These are phyloP conservation scores for Penicillium salamii DNA, from an alignment of 495 filamentous ascomycete genomes.

Conservation along the genomic window DNA sequence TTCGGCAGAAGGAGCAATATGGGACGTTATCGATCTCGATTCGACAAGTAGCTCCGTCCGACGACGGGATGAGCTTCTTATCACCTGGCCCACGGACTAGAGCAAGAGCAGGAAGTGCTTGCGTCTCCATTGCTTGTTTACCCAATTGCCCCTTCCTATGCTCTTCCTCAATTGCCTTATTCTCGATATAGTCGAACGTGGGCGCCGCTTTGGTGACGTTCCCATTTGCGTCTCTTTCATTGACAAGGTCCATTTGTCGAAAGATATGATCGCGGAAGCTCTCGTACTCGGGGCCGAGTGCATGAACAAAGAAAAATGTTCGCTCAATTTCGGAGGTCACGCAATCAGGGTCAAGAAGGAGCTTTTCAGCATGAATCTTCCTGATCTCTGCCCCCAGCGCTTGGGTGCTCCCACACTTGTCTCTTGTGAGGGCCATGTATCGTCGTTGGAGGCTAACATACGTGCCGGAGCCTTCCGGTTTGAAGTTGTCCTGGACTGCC, in stretches of 20 bases:
- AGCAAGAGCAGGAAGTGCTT: slow-evolving; percentile 11
- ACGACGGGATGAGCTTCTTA: slow-evolving; percentile 7
- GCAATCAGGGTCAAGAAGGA: slow-evolving; percentile 11
- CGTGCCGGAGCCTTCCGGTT: slow-evolving; percentile 10
- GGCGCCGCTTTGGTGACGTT: slow-evolving; percentile 11
- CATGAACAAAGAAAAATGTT: slow-evolving; percentile 13
- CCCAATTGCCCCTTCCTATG: slow-evolving; percentile 15
- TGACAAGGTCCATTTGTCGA: slow-evolving; percentile 13
- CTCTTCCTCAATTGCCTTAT: slow-evolving; percentile 18
- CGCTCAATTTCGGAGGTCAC: slow-evolving; percentile 15
- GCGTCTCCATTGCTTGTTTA: slow-evolving; percentile 8
- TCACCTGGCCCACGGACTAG: slow-evolving; percentile 5
- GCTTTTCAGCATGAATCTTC: slow-evolving; percentile 13
- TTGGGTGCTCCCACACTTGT: slow-evolving; percentile 10
- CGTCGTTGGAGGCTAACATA: slow-evolving; percentile 12
- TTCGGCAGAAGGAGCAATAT: slow-evolving; percentile 12
- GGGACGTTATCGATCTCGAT: slow-evolving; percentile 12
- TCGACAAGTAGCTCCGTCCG: slow-evolving; percentile 11
- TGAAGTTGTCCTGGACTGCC: slow-evolving; percentile 11
- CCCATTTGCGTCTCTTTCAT: slow-evolving; percentile 10
- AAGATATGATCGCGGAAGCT: slow-evolving; percentile 16
- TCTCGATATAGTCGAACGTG: slow-evolving; percentile 16
- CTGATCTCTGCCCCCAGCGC: slow-evolving; percentile 11
- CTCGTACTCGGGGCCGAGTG: slow-evolving; percentile 10
- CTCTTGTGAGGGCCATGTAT: slow-evolving; percentile 12